Evolutionary conservation across 495 filamentous ascomycete species (phyloP), one percentile per base, ranked within the genome.

Genomic region (Parachaetomium inaequale): DNA sequence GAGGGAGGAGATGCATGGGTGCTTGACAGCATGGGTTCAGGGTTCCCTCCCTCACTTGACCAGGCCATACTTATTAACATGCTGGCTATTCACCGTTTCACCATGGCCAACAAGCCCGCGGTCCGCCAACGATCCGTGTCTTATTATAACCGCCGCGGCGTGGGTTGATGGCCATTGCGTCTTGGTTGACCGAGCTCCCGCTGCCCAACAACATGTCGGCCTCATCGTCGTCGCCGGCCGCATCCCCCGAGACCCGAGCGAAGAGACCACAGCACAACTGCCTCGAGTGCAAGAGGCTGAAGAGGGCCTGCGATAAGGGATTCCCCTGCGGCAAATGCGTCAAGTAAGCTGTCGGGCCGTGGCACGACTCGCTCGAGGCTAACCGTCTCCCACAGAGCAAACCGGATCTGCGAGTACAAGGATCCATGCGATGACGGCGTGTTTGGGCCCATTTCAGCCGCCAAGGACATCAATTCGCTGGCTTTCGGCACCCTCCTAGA

Each of bases 401-500:
- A 32, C 14, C 25, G 34, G 15, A 50, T 14, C 15, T 63, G 61
- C 54, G 25, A 43, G 19, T 57, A 63, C 43, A 52, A 43, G 3
- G 54, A 63, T 46, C 32, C 43, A 0, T 23, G 43, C 10, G 36
- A 34, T 7, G 34, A 46, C 23, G 53, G 54, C n/a, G 0, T 58
- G 0, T 51, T 19, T 23, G 14, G 55, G 3, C 47, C 64, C 19
- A 68, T 74, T 43, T 65, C 66, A n/a, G 50, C 68, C 4, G 65
- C 63, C 42, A 70, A 69, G 52, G 65, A 66, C 47, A 61, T 74
- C 25, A 51, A 71, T 45, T 58, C 55, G 0, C 63, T 68, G 40
- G 60, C 63, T 71, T 82, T 90, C 32, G 84, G 87, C 26, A 88
- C 87, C 70, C 78, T 96, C 6, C 82, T 87, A 58, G 83, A 82